Evolutionary conservation across 2,329 filamentous ascomycete genomes (phyloP), one percentile per base, ranked within the genome.

Genomic region (Microcyclospora tardicrescens): DNA sequence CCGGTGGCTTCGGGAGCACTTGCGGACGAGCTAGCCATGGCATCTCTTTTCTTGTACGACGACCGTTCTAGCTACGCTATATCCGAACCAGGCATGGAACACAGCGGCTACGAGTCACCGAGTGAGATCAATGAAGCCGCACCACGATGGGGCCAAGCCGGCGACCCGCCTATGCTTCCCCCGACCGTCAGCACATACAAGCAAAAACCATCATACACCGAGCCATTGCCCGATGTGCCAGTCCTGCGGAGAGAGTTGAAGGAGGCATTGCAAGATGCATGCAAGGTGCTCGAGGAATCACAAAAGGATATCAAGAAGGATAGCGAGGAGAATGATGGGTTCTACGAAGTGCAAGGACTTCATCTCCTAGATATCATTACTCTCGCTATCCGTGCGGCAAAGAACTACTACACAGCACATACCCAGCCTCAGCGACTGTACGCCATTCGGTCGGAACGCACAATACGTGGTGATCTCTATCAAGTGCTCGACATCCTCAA

Each of bases 141-240:
- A 61, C 49, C 53, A 5, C n/a, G 34, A 31, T 57, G 75, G 53
- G 73, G 75, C 27, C 75, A 80, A 42, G 68, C 70, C 14, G 39
- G 46, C 10, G 82, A 85, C 42, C 73, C 77, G 24, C 73, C 80
- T 43, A 89, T 98, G 77, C 76, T 95, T 3, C 89, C 91, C n/a
- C 91, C 91, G 0, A 98, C 91, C 0, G 85, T 89, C 31, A 95
- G 87, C 69, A 98, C 91, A 2, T 98, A 96, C 61, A 86, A 84
- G 48, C 78, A 86, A 54, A 80, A 82, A 50, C 80, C 84, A 43
- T 84, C 86, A 52, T 79, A 80, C 41, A 72, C 93, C 15, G 77
- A 84, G 10, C 89, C 82, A 36, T 84, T 87, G 30, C 91, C 91
- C 8, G 82, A 91, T 42, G 76, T 89, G 46, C 69, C 76, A 35